Percentiles rank a stretch among this genome's conserved stretches.
Evolutionary conservation across 176 grass and related monocot species (phyloP).

Genomic region (Pontederia paniculata): DNA sequence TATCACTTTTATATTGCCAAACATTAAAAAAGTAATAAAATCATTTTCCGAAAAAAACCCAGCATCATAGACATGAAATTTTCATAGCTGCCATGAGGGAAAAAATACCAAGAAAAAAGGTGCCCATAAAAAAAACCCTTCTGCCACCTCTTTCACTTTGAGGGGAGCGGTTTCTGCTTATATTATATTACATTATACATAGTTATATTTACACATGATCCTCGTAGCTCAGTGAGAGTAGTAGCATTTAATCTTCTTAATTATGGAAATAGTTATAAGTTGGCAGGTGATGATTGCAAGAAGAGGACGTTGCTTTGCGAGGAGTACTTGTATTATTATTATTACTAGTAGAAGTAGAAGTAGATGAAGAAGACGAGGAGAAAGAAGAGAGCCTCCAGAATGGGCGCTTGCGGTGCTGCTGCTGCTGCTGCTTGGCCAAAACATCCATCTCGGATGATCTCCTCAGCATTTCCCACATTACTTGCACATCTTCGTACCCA

Average conservation of each 20-base stretch:
- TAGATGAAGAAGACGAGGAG: conserved; percentile 11
- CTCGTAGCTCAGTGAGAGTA: too few relatives aligned
- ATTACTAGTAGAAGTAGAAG: not conserved
- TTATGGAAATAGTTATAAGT: too few relatives aligned
- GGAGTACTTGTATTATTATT: not conserved
- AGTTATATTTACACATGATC: not conserved
- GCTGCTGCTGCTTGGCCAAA: conserved; percentile 8
- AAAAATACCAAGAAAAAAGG: too few relatives aligned
- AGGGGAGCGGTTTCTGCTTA: conserved; percentile 14
- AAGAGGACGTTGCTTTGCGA: too few relatives aligned
- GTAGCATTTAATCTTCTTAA: too few relatives aligned
- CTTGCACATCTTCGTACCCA: conserved; percentile 86
- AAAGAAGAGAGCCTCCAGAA: conserved; percentile 51
- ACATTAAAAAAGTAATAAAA: too few relatives aligned
- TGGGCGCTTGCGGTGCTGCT: conserved; percentile 38
- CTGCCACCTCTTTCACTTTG: conserved; percentile 5
- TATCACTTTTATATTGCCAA: too few relatives aligned
- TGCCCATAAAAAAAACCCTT: not conserved
- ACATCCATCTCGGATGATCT: conserved; percentile 37
- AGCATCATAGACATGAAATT: too few relatives aligned
- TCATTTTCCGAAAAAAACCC: too few relatives aligned
- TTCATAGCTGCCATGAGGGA: too few relatives aligned
- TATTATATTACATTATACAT: not conserved
- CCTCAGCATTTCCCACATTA: conserved; percentile 91
- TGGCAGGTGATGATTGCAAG: too few relatives aligned